Conservation (phyloP, 331 rosid species). For the Malus hybrid region DNA sequence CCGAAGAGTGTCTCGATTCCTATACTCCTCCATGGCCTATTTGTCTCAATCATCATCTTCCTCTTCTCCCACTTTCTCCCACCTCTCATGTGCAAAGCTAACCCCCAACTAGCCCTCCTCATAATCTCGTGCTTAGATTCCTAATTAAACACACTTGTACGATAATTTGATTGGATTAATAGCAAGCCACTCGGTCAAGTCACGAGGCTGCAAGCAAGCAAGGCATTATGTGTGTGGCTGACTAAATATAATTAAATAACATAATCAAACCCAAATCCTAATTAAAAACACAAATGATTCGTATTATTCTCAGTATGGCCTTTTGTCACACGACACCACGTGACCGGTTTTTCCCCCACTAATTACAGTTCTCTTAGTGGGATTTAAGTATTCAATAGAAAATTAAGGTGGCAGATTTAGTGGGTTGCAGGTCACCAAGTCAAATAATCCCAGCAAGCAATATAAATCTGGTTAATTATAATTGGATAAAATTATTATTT, state of each 20-base stretch:
- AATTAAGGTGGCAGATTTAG: constrained; percentile 10
- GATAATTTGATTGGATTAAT: constrained; percentile 27
- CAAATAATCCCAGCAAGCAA: constrained; percentile 1
- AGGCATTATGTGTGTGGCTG: constrained; percentile 16
- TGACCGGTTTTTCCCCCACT: constrained; percentile 9
- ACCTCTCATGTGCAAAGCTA: constrained; percentile 37
- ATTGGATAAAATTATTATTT: not conserved
- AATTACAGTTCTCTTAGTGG: not conserved
- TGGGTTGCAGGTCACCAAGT: constrained; percentile 15
- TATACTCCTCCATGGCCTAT: constrained; percentile 2
- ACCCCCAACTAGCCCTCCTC: not conserved
- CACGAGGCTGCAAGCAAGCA: constrained; percentile 27
- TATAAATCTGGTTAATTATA: not conserved
- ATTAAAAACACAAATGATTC: constrained; percentile 15
- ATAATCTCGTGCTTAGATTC: constrained; percentile 64
- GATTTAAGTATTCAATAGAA: not conserved
- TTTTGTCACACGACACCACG: constrained; percentile 52
- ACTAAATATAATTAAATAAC: not conserved
- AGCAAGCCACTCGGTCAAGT: constrained; percentile 8
- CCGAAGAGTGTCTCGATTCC: too few species aligned
- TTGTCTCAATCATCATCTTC: constrained; percentile 17
- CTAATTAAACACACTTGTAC: constrained; percentile 25
- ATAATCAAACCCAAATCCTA: constrained; percentile 6
- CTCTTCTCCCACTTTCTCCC: constrained; percentile 4
- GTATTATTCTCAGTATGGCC: constrained; percentile 5